Evolutionary conservation across 306 rosid genomes (phyloP), one percentile per base, ranked within the genome.

Genomic region (Vigna trinervia): DNA sequence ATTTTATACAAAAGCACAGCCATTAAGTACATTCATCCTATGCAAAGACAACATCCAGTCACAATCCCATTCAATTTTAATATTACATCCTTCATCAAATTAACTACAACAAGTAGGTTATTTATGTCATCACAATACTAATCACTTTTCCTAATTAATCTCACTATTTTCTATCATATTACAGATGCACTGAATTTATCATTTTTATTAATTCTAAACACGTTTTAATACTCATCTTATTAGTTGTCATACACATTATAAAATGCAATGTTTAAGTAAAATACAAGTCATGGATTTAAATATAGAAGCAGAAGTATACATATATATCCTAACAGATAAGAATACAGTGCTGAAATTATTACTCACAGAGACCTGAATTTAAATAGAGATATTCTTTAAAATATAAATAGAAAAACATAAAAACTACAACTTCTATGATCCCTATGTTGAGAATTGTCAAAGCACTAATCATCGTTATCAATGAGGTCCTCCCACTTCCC

Each of bases 401-500:
- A 26, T 23, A 11, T 7, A 57, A 11, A 26, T 57, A 41, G 4
- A 19, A 13, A 9, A 36, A 43, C 2, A 30, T 6, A 32, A 61
- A 61, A 61, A 30, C 45, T 13, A 14, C 8, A 61, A 61, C 39
- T 12, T 26, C 3, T 26, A 6, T 60, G 20, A 12, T 28, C 47
- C 23, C 69, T 62, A 65, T 68, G 60, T 20, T 36, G 75, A 74
- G 30, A 52, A 45, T 68, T 70, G 84, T 81, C 80, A 68, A 68
- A 68, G 41, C 5, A 11, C 19, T 30, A 26, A 77, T 77, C 47
- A 66, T 66, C 48, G 6, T 41, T 66, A 26, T 54, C 34, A 41
- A 5, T 3, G 28, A 41, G 66, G 74, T 76, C 74, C 66, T 76
- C 52, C 74, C 81, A 77, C 75, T 77, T 66, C 66, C 65, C 74